Conservation (phyloP, 768 basidiomycete genomes). For the Boletus rubropictus region DNA sequence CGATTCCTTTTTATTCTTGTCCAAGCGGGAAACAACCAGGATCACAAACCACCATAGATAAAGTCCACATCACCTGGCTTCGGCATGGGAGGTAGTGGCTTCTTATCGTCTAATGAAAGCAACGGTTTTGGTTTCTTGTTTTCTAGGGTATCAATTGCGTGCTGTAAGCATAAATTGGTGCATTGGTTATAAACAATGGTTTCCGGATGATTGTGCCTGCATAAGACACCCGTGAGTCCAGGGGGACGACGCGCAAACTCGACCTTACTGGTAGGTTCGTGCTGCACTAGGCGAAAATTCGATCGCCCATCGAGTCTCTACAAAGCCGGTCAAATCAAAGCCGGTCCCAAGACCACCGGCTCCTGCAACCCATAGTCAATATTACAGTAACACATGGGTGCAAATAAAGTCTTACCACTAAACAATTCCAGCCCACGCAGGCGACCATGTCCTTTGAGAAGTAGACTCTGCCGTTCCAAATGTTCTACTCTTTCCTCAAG, state of each 20-base stretch:
- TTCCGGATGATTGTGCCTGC: constrained; percentile 57
- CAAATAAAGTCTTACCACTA: constrained; percentile 41
- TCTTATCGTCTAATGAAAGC: constrained; percentile 36
- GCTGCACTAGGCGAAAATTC: constrained; percentile 63
- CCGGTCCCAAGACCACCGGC: constrained; percentile 73
- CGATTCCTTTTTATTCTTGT: not conserved
- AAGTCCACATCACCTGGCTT: constrained; percentile 57
- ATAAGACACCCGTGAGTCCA: not conserved
- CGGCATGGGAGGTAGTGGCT: constrained; percentile 45
- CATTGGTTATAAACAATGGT: constrained; percentile 61
- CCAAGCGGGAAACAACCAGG: not conserved
- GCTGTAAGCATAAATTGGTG: constrained; percentile 52
- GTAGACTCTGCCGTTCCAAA: constrained; percentile 26
- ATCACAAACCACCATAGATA: constrained; percentile 60
- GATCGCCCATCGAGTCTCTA: constrained; percentile 63
- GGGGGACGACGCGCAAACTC: not conserved
- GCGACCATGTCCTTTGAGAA: constrained; percentile 36
- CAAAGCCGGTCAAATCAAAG: constrained; percentile 52
- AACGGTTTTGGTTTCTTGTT: constrained; percentile 39
- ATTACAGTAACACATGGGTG: not conserved
- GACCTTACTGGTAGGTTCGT: constrained; percentile 51
- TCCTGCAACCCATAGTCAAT: constrained; percentile 35
- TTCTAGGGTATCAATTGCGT: constrained; percentile 46
- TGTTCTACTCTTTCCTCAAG: constrained; percentile 26
- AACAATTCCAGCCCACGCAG: constrained; percentile 64